Evolutionary conservation across 176 grass and related monocot species (phyloP).

Genomic region (Urochloa ruziziensis): DNA sequence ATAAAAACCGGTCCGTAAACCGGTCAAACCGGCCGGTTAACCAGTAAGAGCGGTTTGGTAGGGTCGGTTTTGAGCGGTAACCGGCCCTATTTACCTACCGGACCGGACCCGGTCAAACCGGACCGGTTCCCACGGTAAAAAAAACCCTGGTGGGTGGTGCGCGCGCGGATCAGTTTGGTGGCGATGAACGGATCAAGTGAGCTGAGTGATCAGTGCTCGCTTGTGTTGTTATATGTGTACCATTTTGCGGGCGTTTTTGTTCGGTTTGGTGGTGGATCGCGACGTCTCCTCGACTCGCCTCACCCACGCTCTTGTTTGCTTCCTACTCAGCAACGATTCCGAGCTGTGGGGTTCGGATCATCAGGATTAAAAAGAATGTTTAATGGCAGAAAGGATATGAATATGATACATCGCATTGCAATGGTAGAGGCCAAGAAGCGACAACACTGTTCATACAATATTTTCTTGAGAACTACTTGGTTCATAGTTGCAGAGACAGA

Average conservation of each 20-base stretch:
- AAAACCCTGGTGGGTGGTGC: slow-evolving; percentile 38
- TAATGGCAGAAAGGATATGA: too few relatives aligned
- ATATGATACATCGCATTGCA: too few relatives aligned
- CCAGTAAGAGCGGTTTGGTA: too few relatives aligned
- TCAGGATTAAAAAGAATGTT: too few relatives aligned
- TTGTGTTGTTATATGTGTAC: neutral
- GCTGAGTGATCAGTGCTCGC: neutral
- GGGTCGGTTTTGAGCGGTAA: too few relatives aligned
- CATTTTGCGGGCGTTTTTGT: neutral
- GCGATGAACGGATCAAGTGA: slow-evolving; percentile 27
- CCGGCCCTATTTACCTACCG: neutral
- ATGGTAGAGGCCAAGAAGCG: neutral
- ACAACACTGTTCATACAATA: too few relatives aligned
- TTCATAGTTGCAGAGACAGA: too few relatives aligned
- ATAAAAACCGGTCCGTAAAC: too few relatives aligned
- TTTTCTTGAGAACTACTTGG: too few relatives aligned
- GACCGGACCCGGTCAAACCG: too few relatives aligned
- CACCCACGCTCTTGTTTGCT: neutral
- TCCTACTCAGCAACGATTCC: neutral
- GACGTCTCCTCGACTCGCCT: neutral
- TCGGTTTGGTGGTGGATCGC: slow-evolving; percentile 11
- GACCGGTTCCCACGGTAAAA: too few relatives aligned
- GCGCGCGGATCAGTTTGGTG: slow-evolving; percentile 14
- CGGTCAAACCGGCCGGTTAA: too few relatives aligned
- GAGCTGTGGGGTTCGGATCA: neutral